Percentiles rank a stretch among this genome's conserved stretches.
These are phyloP conservation scores for Saturnispora hagleri DNA, from an alignment of 805 yeast species.

Conservation along the genomic window DNA sequence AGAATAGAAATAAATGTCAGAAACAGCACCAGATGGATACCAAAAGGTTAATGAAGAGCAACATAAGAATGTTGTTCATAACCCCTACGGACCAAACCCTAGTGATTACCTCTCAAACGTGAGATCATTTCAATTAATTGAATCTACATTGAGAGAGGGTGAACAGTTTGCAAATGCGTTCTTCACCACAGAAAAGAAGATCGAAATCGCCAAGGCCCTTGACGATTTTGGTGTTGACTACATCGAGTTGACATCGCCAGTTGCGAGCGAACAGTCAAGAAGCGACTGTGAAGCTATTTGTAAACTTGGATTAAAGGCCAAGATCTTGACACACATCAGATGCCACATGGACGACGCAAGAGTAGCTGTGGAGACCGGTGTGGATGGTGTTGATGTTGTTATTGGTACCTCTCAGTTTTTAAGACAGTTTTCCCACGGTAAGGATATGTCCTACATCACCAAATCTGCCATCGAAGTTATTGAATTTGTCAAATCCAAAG, in stretches of 20 bases:
- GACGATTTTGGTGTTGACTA: conserved; percentile 98
- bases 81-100: conserved; percentile 93
- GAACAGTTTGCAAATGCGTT: conserved; percentile 98
- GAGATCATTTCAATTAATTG: conserved; percentile 79
- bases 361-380: conserved; percentile 97
- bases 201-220: conserved; percentile 92
- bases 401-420: conserved; percentile 95
- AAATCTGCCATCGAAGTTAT: conserved; percentile 93
- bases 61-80: conserved; percentile 26
- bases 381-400: conserved; percentile 97
- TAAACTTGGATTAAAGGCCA: conserved; percentile 91
- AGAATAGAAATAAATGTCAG: not conserved
- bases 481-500: conserved; percentile 93
- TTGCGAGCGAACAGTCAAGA: conserved; percentile 91
- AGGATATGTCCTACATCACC: conserved; percentile 97
- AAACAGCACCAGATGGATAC: conserved; percentile 17
- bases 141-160: conserved; percentile 95
- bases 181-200: conserved; percentile 88
- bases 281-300: conserved; percentile 96
- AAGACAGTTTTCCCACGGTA: conserved; percentile 93
- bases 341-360: conserved; percentile 99
- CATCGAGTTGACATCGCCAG: conserved; percentile 95
- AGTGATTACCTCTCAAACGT: conserved; percentile 88
- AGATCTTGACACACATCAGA: conserved; percentile 91
- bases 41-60: conserved; percentile 40